Evolutionary conservation across 139 green algal species (phyloP).

Genomic region (Limnomonas spitsbergensis): DNA sequence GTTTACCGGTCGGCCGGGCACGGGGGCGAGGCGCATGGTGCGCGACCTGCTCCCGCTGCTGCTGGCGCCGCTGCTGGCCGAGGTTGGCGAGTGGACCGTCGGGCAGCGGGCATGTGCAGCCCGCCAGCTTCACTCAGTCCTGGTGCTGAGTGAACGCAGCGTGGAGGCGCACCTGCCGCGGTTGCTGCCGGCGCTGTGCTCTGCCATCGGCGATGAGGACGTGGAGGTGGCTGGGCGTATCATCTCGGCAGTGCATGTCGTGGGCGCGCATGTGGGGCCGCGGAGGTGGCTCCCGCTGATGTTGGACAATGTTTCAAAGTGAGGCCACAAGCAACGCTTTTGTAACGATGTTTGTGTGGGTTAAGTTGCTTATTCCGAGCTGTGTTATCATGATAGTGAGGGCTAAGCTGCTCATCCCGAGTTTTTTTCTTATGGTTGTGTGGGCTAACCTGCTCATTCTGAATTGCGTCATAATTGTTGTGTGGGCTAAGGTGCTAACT

Average conservation of each 20-base stretch:
- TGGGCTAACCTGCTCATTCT: not conserved
- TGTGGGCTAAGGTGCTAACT: too few species aligned
- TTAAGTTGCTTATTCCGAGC: too few species aligned
- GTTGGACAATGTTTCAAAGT: slow-evolving; percentile 50
- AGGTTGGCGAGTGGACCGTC: slow-evolving; percentile 55
- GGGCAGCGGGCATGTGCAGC: slow-evolving; percentile 43
- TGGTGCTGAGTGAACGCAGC: slow-evolving; percentile 46
- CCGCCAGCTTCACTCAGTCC: slow-evolving; percentile 40
- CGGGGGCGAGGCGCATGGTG: slow-evolving; percentile 37
- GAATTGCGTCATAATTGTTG: too few species aligned
- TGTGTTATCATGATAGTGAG: not conserved
- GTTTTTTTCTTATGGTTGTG: not conserved
- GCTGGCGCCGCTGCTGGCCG: slow-evolving; percentile 52
- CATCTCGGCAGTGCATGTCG: slow-evolving; percentile 40
- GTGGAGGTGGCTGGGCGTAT: slow-evolving; percentile 40
- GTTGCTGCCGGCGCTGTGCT: slow-evolving; percentile 52
- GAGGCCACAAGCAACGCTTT: too few species aligned
- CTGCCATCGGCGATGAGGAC: slow-evolving; percentile 59
- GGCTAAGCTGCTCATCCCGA: not conserved
- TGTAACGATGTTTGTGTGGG: too few species aligned
- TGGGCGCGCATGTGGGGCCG: slow-evolving; percentile 45
- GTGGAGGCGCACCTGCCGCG: slow-evolving; percentile 38
- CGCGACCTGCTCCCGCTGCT: slow-evolving; percentile 42
- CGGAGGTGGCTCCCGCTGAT: slow-evolving; percentile 57
- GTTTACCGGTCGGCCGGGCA: slow-evolving; percentile 26